Evolutionary conservation across 176 grass and related monocot species (phyloP).

Genomic region (Musa troglodytarum): DNA sequence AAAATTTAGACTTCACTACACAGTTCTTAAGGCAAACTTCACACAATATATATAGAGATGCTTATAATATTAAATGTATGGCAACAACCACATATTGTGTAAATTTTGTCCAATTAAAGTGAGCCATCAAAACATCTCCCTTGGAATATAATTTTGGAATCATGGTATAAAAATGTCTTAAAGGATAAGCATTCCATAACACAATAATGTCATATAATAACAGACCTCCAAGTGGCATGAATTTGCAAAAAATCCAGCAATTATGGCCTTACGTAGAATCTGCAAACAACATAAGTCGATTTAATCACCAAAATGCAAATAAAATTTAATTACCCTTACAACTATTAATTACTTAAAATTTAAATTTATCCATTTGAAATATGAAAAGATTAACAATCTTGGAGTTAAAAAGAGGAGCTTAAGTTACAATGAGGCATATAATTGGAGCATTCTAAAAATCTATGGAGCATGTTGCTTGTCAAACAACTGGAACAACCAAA

Average conservation of each 20-base stretch:
- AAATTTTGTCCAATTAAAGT: too few relatives aligned
- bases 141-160: too few relatives aligned
- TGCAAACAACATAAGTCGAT: conserved; percentile 17
- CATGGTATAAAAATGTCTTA: too few relatives aligned
- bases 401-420: too few relatives aligned
- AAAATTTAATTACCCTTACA: background rate
- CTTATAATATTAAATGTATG: too few relatives aligned
- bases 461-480: background rate
- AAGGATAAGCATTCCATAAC: too few relatives aligned
- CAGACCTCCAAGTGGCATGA: conserved; percentile 78
- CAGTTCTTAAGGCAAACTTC: too few relatives aligned
- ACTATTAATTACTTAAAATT: background rate
- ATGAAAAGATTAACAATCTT: background rate
- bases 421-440: background rate
- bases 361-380: background rate
- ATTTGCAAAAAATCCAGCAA: conserved; percentile 86
- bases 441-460: background rate
- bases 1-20: too few relatives aligned
- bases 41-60: too few relatives aligned
- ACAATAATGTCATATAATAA: background rate
- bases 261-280: conserved; percentile 71
- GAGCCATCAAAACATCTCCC: too few relatives aligned
- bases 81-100: too few relatives aligned
- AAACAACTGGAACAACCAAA: too few relatives aligned
- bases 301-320: background rate